Base-by-base conservation (phyloP, 2,329 filamentous ascomycete genomes). In the Fusarium palustre region DNA sequence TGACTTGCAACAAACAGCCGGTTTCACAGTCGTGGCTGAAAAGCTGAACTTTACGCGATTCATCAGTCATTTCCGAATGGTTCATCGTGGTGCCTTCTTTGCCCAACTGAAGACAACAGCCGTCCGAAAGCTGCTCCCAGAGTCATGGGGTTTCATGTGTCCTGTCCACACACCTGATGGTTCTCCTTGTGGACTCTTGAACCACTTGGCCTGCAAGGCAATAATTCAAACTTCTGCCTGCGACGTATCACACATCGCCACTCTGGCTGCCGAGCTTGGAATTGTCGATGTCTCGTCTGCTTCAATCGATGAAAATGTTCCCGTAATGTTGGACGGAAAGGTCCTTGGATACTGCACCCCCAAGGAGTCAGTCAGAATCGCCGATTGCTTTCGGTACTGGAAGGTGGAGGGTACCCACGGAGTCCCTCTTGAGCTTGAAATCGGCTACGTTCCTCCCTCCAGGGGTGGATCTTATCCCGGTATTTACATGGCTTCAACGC, bases 31-130 rank as follows among this genome's bases (percentile, higher is more conserved):
- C 52, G 94, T 98, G 53, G 96, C 96, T 4, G 96, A 99, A 79
- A 98, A 98, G 86, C 95, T 99, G 78, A 99, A 99, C 83, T 99
- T 98, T 79, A 89, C 97, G 76, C 93, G 96, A 75, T 99, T 98
- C 83, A 97, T 99, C 82, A 96, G 93, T 80, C 96, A 99, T 80
- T 99, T 99, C 87, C 92, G 96, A 72, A 97, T 97, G 94, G 93
- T 99, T 60, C 96, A 99, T 83, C 90, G 96, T 89, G 96, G 96
- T 85, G 96, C 93, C 78, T 99, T 99, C 87, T 99, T 99, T 79
- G 96, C 96, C 5, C 93, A 98, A 78, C 82, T 99, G 69, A 98
- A 97, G 82, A 99, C 96, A 0, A 99, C 96, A 1, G 96, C 96
- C 0, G 96, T 99, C 52, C 89, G 96, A 83, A 99, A 98, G 80